phyloP scores from a whole-genome alignment of 2,329 filamentous ascomycete species.

The Fusarium algeriense region DNA sequence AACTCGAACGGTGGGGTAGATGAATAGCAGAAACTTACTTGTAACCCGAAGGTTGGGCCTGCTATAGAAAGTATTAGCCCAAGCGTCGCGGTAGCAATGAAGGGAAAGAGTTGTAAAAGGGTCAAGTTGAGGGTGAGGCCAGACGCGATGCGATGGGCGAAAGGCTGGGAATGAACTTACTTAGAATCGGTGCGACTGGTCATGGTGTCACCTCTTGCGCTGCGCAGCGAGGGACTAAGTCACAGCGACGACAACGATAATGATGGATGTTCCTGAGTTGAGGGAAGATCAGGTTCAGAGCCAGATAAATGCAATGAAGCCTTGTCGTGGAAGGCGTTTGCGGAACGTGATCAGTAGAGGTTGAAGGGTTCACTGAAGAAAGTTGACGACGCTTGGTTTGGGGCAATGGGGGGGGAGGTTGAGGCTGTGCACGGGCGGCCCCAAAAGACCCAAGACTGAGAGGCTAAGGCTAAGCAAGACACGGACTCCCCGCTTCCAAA shows the following conservation, averaged over 20 bases:
- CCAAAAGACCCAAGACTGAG: slow-evolving; percentile 37
- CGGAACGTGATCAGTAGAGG: slow-evolving; percentile 25
- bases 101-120: neutral
- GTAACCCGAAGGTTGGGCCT: slow-evolving; percentile 92
- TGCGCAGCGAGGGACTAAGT: slow-evolving; percentile 46
- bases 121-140: neutral
- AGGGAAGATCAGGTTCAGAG: slow-evolving; percentile 17
- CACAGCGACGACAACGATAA: slow-evolving; percentile 39
- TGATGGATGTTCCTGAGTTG: slow-evolving; percentile 26
- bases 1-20: slow-evolving; percentile 35
- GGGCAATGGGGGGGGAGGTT: slow-evolving; percentile 42
- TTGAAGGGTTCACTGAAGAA: slow-evolving; percentile 42
- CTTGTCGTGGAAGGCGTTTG: slow-evolving; percentile 33
- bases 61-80: slow-evolving; percentile 60
- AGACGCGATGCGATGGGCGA: slow-evolving; percentile 27
- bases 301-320: slow-evolving; percentile 34
- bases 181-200: slow-evolving; percentile 54
- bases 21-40: slow-evolving; percentile 70
- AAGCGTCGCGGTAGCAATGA: slow-evolving; percentile 7
- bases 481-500: slow-evolving; percentile 49
- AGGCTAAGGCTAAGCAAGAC: slow-evolving; percentile 20
- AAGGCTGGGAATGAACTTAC: slow-evolving; percentile 47
- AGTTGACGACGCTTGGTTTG: slow-evolving; percentile 45
- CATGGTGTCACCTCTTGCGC: slow-evolving; percentile 48
- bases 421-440: slow-evolving; percentile 51